Percentiles rank a stretch among this genome's conserved stretches.
phyloP scores from a whole-genome alignment of 2,329 filamentous ascomycete species.

The Clarireedia monteithiana region DNA sequence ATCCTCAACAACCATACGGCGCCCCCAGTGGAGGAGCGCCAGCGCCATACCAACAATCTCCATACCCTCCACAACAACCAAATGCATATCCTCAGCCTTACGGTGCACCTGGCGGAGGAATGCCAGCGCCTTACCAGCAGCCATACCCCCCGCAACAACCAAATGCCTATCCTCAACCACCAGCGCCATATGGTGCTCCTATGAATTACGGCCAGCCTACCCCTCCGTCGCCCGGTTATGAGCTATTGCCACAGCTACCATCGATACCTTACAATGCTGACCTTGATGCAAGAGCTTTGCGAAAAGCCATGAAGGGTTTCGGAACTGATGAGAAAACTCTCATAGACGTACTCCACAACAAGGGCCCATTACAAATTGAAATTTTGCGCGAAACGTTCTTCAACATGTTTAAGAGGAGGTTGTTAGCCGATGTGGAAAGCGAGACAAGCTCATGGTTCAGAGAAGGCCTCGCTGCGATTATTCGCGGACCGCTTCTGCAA shows the following conservation, averaged over 20 bases:
- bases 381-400: slow-evolving; percentile 61
- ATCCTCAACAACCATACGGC: background rate
- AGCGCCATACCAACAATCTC: background rate
- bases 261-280: slow-evolving; percentile 61
- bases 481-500: slow-evolving; percentile 69
- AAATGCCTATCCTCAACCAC: slow-evolving; percentile 15
- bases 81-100: slow-evolving; percentile 8
- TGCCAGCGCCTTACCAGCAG: too few species aligned
- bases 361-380: slow-evolving; percentile 72
- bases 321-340: slow-evolving; percentile 79
- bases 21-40: too few species aligned
- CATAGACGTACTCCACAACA: slow-evolving; percentile 60
- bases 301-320: slow-evolving; percentile 86
- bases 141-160: slow-evolving; percentile 27
- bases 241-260: slow-evolving; percentile 45
- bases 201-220: slow-evolving; percentile 39
- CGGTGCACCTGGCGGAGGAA: too few species aligned
- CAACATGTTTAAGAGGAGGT: slow-evolving; percentile 54
- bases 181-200: slow-evolving; percentile 16
- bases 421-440: slow-evolving; percentile 67
- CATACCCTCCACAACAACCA: slow-evolving; percentile 27
- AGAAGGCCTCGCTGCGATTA: slow-evolving; percentile 65
- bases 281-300: slow-evolving; percentile 61
- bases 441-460: slow-evolving; percentile 73
- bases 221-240: slow-evolving; percentile 67